phyloP scores from a whole-genome alignment of 768 basidiomycete species.

The Podaxis sp. region DNA sequence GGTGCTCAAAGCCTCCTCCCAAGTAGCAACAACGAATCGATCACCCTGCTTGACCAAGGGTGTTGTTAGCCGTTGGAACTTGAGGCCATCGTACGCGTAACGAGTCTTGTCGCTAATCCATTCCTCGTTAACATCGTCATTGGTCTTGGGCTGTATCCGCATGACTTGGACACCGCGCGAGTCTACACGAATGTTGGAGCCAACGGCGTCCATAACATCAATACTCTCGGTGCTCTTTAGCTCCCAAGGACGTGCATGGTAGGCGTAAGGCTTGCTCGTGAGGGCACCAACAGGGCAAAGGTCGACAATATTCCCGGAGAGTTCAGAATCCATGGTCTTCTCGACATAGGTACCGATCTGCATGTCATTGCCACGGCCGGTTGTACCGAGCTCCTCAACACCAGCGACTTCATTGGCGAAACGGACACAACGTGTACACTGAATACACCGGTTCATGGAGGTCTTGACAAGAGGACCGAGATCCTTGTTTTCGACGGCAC shows the following conservation, averaged over 20 bases:
- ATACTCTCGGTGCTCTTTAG: constrained; percentile 97
- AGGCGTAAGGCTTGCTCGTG: constrained; percentile 98
- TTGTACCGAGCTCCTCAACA: constrained; percentile 95
- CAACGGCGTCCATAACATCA: constrained; percentile 93
- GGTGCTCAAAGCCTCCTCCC: constrained; percentile 85
- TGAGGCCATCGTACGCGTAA: constrained; percentile 93
- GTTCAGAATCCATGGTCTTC: constrained; percentile 96
- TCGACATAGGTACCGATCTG: constrained; percentile 99
- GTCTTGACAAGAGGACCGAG: constrained; percentile 98
- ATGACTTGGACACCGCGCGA: constrained; percentile 95
- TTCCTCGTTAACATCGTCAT: constrained; percentile 98
- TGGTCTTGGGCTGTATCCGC: constrained; percentile 94
- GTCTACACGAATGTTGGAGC: constrained; percentile 95
- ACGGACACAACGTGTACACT: constrained; percentile 98
- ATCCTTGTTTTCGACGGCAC: constrained; percentile 98
- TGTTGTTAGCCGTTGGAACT: constrained; percentile 91
- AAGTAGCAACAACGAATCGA: constrained; percentile 84
- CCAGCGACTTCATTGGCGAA: constrained; percentile 99
- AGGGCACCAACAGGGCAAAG: constrained; percentile 98
- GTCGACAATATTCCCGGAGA: constrained; percentile 96
- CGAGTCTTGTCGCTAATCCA: constrained; percentile 99
- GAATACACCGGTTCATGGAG: constrained; percentile 98
- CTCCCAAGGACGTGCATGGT: constrained; percentile 97
- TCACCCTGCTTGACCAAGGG: constrained; percentile 92
- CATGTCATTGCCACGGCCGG: constrained; percentile 96